Evolutionary conservation across 108 stramenopile species (phyloP).

Genomic region (Epithemia pelagica): DNA sequence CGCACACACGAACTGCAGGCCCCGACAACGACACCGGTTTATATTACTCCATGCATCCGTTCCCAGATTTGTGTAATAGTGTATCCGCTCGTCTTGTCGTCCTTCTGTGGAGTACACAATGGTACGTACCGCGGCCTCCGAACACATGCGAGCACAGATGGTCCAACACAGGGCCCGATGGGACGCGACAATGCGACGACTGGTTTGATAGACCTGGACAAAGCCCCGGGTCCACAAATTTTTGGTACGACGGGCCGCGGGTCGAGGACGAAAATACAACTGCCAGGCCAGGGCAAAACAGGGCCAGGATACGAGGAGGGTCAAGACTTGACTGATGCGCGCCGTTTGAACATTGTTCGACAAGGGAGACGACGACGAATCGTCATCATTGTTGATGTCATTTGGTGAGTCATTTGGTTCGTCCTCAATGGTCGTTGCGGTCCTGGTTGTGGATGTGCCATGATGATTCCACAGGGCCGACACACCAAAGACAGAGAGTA

Average conservation of each 20-base stretch:
- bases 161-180: constrained; percentile 16
- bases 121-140: constrained; percentile 34
- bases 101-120: too few relatives aligned
- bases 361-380: too few relatives aligned
- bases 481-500: constrained; percentile 11
- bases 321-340: constrained; percentile 21
- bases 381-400: too few relatives aligned
- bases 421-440: too few relatives aligned
- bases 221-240: constrained; percentile 16
- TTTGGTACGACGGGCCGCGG: constrained; percentile 16
- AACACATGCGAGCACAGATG: constrained; percentile 15
- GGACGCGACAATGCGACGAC: not conserved
- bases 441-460: too few relatives aligned
- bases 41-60: too few relatives aligned
- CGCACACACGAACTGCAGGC: too few relatives aligned
- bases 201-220: constrained; percentile 15
- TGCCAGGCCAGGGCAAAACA: constrained; percentile 29
- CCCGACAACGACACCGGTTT: too few relatives aligned
- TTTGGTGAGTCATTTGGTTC: too few relatives aligned
- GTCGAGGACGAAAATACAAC: constrained; percentile 20
- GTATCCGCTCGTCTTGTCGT: too few relatives aligned
- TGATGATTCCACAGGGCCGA: constrained; percentile 10
- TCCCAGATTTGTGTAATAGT: too few relatives aligned
- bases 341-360: constrained; percentile 27
- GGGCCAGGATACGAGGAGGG: constrained; percentile 9